phyloP scores from a whole-genome alignment of 176 grass and related monocot species.

The Tillandsia leiboldiana region DNA sequence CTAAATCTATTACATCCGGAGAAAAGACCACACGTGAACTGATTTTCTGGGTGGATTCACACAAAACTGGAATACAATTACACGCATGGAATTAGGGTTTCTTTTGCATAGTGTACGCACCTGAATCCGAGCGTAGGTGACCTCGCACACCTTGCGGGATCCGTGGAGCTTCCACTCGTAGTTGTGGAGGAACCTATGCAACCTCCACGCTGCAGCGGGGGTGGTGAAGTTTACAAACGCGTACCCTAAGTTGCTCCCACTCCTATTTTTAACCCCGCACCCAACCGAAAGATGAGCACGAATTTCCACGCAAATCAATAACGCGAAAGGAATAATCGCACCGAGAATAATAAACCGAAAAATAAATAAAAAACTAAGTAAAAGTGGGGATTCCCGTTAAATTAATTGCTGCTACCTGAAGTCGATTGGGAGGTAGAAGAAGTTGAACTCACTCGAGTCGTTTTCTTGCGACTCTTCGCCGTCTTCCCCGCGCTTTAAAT shows the following conservation, averaged over 20 bases:
- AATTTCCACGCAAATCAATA: neutral
- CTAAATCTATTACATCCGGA: too few species aligned
- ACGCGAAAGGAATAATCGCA: neutral
- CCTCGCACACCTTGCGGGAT: conserved; percentile 37
- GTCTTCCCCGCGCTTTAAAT: neutral
- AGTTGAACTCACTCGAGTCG: conserved; percentile 39
- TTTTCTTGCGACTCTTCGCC: neutral
- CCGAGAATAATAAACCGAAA: too few species aligned
- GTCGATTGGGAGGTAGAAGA: conserved; percentile 54
- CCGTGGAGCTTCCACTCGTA: conserved; percentile 19
- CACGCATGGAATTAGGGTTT: neutral
- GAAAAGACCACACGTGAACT: too few species aligned
- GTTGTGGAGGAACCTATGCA: conserved; percentile 16
- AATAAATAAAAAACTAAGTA: too few species aligned
- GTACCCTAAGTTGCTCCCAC: conserved; percentile 42
- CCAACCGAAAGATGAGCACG: too few species aligned
- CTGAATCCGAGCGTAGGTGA: conserved; percentile 34
- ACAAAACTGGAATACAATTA: too few species aligned
- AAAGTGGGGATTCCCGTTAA: too few species aligned
- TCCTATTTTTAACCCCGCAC: conserved; percentile 17
- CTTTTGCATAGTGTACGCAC: neutral
- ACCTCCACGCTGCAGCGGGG: conserved; percentile 25
- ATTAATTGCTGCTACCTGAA: conserved; percentile 27
- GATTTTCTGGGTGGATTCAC: too few species aligned
- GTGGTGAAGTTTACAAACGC: conserved; percentile 59